phyloP scores from a whole-genome alignment of 164 flowering plant species.

The Tetracentron sinense region DNA sequence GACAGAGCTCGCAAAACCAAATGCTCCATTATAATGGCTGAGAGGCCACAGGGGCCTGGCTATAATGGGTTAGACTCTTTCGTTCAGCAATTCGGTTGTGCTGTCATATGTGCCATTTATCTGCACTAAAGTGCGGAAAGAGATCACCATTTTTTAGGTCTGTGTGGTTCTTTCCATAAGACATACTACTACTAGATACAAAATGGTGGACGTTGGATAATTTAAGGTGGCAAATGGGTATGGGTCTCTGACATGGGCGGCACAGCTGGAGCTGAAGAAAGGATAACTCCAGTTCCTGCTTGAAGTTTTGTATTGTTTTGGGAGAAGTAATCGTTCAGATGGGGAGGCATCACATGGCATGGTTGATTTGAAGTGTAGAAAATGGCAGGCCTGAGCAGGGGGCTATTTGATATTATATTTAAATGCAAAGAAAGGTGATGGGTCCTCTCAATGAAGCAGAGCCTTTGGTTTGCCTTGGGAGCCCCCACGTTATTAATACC shows the following conservation, averaged over 20 bases:
- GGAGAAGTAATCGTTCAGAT: constrained; percentile 17
- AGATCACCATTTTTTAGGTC: constrained; percentile 20
- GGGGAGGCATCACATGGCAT: constrained; percentile 38
- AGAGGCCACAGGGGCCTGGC: constrained; percentile 20
- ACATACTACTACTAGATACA: constrained; percentile 8
- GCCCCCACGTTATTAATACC: too few species aligned
- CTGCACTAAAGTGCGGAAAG: constrained; percentile 21
- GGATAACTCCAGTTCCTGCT: constrained; percentile 38
- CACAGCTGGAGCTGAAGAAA: constrained; percentile 33
- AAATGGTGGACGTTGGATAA: constrained; percentile 7
- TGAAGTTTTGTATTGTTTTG: constrained; percentile 31
- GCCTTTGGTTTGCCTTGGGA: too few species aligned
- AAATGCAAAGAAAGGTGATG: too few species aligned
- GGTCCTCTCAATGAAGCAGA: too few species aligned
- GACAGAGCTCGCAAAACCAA: constrained; percentile 77
- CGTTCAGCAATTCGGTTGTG: constrained; percentile 70
- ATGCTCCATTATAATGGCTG: constrained; percentile 84
- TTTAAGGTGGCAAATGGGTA: constrained; percentile 17
- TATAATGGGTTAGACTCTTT: constrained; percentile 64
- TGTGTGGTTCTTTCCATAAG: constrained; percentile 23
- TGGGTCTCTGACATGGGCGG: constrained; percentile 21
- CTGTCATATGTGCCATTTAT: constrained; percentile 47
- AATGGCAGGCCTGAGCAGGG: too few species aligned
- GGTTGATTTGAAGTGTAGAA: constrained; percentile 40
- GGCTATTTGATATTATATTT: too few species aligned